Evolutionary conservation across 78 protist genomes (phyloP).

Genomic region (Dictyostelium capitatum): DNA sequence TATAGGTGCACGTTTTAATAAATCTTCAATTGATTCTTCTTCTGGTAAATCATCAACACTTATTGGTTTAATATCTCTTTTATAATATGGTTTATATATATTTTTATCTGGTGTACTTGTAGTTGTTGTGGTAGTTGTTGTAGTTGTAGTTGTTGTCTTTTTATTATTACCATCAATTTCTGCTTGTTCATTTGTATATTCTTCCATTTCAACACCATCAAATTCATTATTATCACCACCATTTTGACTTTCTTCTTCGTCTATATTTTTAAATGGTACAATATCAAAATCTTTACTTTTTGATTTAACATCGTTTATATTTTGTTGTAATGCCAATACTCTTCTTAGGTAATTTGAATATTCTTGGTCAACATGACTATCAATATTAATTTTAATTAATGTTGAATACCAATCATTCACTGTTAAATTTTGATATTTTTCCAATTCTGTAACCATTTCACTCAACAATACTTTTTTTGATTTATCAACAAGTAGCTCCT

Average conservation of each 20-base stretch:
- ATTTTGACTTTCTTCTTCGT: background rate
- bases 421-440: slow-evolving; percentile 21
- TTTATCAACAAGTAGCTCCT: background rate
- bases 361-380: background rate
- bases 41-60: slow-evolving; percentile 44
- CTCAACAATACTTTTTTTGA: background rate
- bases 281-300: slow-evolving; percentile 50
- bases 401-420: slow-evolving; percentile 71
- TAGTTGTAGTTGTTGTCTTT: slow-evolving; percentile 19
- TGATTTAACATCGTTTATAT: slow-evolving; percentile 31
- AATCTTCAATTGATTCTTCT: slow-evolving; percentile 56
- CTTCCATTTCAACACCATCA: slow-evolving; percentile 64
- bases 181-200: background rate
- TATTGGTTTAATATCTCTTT: slow-evolving; percentile 18
- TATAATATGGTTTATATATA: slow-evolving; percentile 42
- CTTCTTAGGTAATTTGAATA: slow-evolving; percentile 37
- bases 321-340: slow-evolving; percentile 43
- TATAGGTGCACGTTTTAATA: slow-evolving; percentile 52
- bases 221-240: slow-evolving; percentile 8
- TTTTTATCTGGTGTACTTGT: background rate
- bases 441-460: slow-evolving; percentile 36
- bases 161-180: slow-evolving; percentile 1
- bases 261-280: background rate
- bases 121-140: slow-evolving; percentile 28
- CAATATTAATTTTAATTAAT: slow-evolving; percentile 38